Evolutionary conservation across 208 protist genomes (phyloP), one percentile per base, ranked within the genome.

Genomic region (Crithidia brevicula): DNA sequence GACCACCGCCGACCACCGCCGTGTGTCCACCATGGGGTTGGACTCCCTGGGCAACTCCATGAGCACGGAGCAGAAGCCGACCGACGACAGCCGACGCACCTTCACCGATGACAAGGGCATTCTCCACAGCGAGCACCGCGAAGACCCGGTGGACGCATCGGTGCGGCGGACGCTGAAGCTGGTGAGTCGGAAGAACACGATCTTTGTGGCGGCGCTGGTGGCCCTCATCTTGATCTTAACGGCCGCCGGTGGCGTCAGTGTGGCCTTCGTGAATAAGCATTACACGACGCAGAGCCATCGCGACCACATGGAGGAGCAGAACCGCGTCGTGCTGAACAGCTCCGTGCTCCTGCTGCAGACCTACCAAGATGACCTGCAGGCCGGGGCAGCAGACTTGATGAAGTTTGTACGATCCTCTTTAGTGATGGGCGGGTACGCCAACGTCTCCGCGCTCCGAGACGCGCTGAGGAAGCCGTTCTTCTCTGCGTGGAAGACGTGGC

Each of bases 321-420:
- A 84, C 36, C 47, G 50, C 31, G 59, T 80, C 34, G 68, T 86
- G 15, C 67, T 89, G 22, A 89, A 83, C 68, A 82, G 74, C 67
- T 84, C 79, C 11, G 47, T 76, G 20, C 16, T 62, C 34, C 30
- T 60, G 28, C 64, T 89, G 34, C 45, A 67, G 18, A 49, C 56
- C 8, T 81, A 74, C 7, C 70, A 81, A 20, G 31, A 49, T 8
- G 40, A 30, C 25, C 59, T 89, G 18, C 52, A 60, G 22, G 28
- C 15, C 2, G 73, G 66, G 22, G 42, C 59, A 4, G 27, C 31
- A 3, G 38, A 72, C 18, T 38, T 86, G 15, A 46, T 75, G 40
- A 22, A 45, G 18, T 86, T 86, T 81, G 34, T 74, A 10, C 31
- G 51, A 4, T 38, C 33, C 23, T 28, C 11, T 4, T 53, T 57